phyloP scores from a whole-genome alignment of 129 eudicot genomes.

The Silybum marianum region DNA sequence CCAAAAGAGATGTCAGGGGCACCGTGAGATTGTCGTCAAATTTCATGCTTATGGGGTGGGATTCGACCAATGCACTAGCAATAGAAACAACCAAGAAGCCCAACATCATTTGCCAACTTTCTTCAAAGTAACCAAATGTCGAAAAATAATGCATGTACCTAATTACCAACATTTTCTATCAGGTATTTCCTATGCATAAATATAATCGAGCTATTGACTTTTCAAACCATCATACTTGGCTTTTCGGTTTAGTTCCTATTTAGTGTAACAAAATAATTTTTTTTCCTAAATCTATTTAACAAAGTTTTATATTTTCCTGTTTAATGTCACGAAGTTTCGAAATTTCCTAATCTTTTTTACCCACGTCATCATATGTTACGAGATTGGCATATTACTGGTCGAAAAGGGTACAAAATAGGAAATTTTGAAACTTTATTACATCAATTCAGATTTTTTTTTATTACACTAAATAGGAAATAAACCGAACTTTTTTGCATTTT shows the following conservation, averaged over 20 bases:
- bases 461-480: neutral
- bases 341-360: neutral
- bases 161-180: slow-evolving; percentile 31
- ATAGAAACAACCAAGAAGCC: slow-evolving; percentile 71
- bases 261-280: neutral
- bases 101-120: slow-evolving; percentile 61
- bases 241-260: neutral
- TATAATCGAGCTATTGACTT: neutral
- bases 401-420: neutral
- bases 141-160: slow-evolving; percentile 89
- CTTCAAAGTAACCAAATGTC: slow-evolving; percentile 71
- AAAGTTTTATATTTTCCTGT: neutral
- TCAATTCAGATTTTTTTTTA: neutral
- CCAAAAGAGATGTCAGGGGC: slow-evolving; percentile 65
- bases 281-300: neutral
- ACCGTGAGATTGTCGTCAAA: slow-evolving; percentile 91
- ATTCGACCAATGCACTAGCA: slow-evolving; percentile 77
- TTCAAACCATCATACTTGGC: neutral
- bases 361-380: neutral
- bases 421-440: neutral
- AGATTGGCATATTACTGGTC: neutral
- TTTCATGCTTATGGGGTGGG: slow-evolving; percentile 83
- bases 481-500: neutral
- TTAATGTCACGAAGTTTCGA: neutral
- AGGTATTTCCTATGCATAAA: slow-evolving; percentile 14